Percentiles rank a stretch among this genome's conserved stretches.
These are phyloP conservation scores for Yamadazyma dendronema DNA, from an alignment of 1,139 yeast genomes.

Conservation along the genomic window DNA sequence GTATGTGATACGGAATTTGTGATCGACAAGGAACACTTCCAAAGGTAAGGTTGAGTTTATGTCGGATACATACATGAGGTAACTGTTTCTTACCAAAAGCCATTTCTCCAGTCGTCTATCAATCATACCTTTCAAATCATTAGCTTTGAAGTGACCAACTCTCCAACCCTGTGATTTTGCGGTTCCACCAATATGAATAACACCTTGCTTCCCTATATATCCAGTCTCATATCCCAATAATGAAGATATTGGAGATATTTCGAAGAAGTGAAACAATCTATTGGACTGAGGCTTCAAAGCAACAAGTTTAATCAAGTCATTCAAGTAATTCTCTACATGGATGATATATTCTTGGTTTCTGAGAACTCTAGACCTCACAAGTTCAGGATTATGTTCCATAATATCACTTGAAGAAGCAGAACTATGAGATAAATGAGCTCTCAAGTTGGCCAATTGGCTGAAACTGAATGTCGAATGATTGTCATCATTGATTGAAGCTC, in stretches of 20 bases:
- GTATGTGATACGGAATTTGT: slow-evolving; percentile 56
- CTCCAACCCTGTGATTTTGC: slow-evolving; percentile 95
- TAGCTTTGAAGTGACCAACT: slow-evolving; percentile 81
- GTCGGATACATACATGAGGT: slow-evolving; percentile 81
- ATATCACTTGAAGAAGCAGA: slow-evolving; percentile 25
- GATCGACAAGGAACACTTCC: slow-evolving; percentile 86
- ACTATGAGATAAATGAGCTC: slow-evolving; percentile 31
- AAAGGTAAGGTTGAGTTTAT: slow-evolving; percentile 83
- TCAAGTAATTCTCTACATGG: slow-evolving; percentile 61
- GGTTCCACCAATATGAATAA: slow-evolving; percentile 72
- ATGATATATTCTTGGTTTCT: slow-evolving; percentile 38
- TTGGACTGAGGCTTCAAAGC: slow-evolving; percentile 80
- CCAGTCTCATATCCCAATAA: slow-evolving; percentile 80
- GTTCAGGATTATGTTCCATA: slow-evolving; percentile 31
- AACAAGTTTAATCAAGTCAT: slow-evolving; percentile 55
- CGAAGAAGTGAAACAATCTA: slow-evolving; percentile 79
- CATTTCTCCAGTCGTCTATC: slow-evolving; percentile 89
- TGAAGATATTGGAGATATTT: slow-evolving; percentile 84
- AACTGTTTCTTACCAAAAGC: slow-evolving; percentile 84
- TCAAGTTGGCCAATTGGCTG: slow-evolving; percentile 24
- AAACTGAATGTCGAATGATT: slow-evolving; percentile 5
- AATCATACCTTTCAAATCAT: slow-evolving; percentile 81
- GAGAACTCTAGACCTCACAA: slow-evolving; percentile 19
- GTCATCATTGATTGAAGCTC: slow-evolving; percentile 4
- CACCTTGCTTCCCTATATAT: slow-evolving; percentile 87